A percentile compares a stretch with the other conserved stretches of the same genome.
These are phyloP conservation scores for Gautieria morchelliformis DNA, from an alignment of 768 basidiomycete species.

Conservation along the genomic window DNA sequence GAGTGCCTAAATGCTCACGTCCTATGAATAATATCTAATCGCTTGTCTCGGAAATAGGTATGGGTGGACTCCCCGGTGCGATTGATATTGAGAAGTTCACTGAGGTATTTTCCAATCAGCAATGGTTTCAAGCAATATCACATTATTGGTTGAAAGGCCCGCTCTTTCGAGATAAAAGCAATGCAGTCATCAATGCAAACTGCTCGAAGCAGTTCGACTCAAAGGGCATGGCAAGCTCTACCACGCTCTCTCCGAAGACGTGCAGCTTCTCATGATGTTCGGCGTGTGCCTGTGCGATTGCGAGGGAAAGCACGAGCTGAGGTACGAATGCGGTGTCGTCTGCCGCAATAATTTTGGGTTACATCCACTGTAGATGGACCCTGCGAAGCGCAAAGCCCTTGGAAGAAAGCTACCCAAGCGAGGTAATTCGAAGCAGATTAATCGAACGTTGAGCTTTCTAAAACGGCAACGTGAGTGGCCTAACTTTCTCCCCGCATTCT, in stretches of 20 bases:
- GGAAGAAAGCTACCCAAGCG: slow-evolving; percentile 47
- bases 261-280: slow-evolving; percentile 91
- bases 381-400: slow-evolving; percentile 30
- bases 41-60: slow-evolving; percentile 26
- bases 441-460: slow-evolving; percentile 49
- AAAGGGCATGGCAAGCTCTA: slow-evolving; percentile 85
- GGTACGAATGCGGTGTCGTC: slow-evolving; percentile 33
- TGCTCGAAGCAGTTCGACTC: slow-evolving; percentile 63
- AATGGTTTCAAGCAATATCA: not conserved
- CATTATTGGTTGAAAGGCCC: slow-evolving; percentile 38
- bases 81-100: slow-evolving; percentile 87
- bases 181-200: slow-evolving; percentile 83
- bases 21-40: not conserved
- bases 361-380: slow-evolving; percentile 39
- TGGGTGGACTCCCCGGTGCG: slow-evolving; percentile 53
- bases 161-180: slow-evolving; percentile 81
- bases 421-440: slow-evolving; percentile 51
- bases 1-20: slow-evolving; percentile 32
- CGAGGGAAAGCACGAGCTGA: slow-evolving; percentile 76
- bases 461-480: slow-evolving; percentile 59
- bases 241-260: slow-evolving; percentile 86
- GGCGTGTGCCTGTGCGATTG: slow-evolving; percentile 78
- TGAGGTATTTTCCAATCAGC: slow-evolving; percentile 40
- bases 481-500: not conserved
- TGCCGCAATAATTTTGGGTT: not conserved